These are phyloP conservation scores for Xylaria sp. DNA, from an alignment of 2,329 filamentous ascomycete genomes.

Conservation along the genomic window DNA sequence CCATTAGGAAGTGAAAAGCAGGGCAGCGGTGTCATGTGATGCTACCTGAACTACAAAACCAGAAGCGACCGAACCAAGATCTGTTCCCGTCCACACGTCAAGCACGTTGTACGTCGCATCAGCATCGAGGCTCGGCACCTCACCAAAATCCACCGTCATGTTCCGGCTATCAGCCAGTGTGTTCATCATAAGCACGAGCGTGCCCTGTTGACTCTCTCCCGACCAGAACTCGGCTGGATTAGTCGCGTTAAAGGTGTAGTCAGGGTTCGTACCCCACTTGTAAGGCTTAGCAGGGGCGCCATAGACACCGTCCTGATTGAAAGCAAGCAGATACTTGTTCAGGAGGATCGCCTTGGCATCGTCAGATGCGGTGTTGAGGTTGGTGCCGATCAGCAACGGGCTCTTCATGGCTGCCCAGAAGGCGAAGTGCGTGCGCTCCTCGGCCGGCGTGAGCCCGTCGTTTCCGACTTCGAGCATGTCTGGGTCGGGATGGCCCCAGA, in stretches of 20 bases:
- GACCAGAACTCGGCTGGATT: slow-evolving; percentile 62
- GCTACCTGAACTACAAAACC: slow-evolving; percentile 24
- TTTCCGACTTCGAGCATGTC: slow-evolving; percentile 65
- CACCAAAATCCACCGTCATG: slow-evolving; percentile 53
- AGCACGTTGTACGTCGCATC: slow-evolving; percentile 51
- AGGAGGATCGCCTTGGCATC: slow-evolving; percentile 54
- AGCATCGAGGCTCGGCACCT: slow-evolving; percentile 54
- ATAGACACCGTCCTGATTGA: slow-evolving; percentile 58
- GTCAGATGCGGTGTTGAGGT: slow-evolving; percentile 50
- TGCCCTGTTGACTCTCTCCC: slow-evolving; percentile 54
- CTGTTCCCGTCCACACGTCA: slow-evolving; percentile 58
- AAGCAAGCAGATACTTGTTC: slow-evolving; percentile 53
- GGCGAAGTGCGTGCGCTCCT: slow-evolving; percentile 61
- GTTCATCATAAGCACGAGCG: slow-evolving; percentile 61
- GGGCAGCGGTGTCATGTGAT: slow-evolving; percentile 31
- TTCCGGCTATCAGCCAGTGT: slow-evolving; percentile 47
- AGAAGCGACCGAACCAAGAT: slow-evolving; percentile 46
- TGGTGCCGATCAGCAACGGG: slow-evolving; percentile 60
- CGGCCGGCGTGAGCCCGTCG: slow-evolving; percentile 55
- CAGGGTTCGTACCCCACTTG: slow-evolving; percentile 60
- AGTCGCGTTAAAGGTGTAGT: slow-evolving; percentile 60
- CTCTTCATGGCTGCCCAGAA: slow-evolving; percentile 63
- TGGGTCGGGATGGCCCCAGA: slow-evolving; percentile 61
- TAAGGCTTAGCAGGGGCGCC: slow-evolving; percentile 57
- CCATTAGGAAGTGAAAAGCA: slow-evolving; percentile 25